Conservation (phyloP, 2,329 filamentous ascomycete species). For the Aspergillus viridinutans region DNA sequence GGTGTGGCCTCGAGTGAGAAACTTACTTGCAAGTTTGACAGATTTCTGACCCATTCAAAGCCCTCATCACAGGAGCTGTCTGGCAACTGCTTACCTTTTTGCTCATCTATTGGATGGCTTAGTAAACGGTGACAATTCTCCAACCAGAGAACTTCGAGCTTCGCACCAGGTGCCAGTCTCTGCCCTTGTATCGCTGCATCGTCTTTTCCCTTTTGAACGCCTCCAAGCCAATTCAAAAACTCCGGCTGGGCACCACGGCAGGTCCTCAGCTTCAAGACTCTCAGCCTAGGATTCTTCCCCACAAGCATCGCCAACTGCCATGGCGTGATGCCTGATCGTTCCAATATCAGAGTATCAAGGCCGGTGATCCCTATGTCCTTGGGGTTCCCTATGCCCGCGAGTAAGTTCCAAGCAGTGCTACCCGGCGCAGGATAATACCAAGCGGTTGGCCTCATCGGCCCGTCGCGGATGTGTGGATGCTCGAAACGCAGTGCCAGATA, state of each 20-base stretch:
- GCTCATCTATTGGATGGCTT: conserved; percentile 8
- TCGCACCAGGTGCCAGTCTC: conserved; percentile 16
- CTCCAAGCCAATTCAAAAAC: conserved; percentile 35
- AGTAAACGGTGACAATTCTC: conserved; percentile 24
- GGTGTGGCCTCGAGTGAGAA: background rate
- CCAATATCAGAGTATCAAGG: conserved; percentile 27
- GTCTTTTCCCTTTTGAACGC: conserved; percentile 12
- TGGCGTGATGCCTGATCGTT: conserved; percentile 32
- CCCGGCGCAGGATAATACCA: conserved; percentile 26
- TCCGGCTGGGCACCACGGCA: conserved; percentile 30
- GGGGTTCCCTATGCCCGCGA: conserved; percentile 26
- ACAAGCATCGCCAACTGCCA: conserved; percentile 33
- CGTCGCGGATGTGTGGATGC: conserved; percentile 32
- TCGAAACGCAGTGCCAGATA: conserved; percentile 33
- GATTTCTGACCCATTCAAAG: conserved; percentile 24
- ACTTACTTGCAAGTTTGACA: conserved; percentile 21
- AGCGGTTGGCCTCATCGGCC: conserved; percentile 22
- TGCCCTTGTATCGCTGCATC: background rate
- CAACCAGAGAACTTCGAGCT: conserved; percentile 23
- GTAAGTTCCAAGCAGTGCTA: conserved; percentile 28
- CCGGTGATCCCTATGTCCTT: conserved; percentile 17
- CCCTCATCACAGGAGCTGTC: conserved; percentile 15
- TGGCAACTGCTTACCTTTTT: background rate
- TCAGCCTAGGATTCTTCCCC: conserved; percentile 25
- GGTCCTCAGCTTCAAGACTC: conserved; percentile 26